These are phyloP conservation scores for Datisca glomerata DNA, from an alignment of 306 rosid genomes.

Conservation along the genomic window DNA sequence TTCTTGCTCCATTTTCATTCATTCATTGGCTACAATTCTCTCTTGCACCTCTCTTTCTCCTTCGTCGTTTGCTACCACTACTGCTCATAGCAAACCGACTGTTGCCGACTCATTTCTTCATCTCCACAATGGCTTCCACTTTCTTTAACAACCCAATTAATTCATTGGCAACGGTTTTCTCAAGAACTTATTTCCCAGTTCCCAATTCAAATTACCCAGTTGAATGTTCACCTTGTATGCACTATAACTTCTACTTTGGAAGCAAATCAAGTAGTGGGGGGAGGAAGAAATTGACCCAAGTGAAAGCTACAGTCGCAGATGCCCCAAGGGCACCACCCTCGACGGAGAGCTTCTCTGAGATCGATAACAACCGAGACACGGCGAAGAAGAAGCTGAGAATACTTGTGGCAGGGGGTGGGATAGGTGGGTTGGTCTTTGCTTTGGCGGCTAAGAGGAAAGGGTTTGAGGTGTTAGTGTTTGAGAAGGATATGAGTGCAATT, in stretches of 20 bases:
- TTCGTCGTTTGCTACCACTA: no score
- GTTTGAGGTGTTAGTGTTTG: slow-evolving; percentile 93
- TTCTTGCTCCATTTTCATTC: no score
- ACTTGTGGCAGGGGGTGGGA: slow-evolving; percentile 94
- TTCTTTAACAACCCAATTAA: slow-evolving; percentile 34
- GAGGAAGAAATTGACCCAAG: slow-evolving; percentile 21
- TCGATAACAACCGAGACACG: slow-evolving; percentile 5
- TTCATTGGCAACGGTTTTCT: slow-evolving; percentile 33
- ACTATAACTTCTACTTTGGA: slow-evolving; percentile 11
- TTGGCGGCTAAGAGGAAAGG: slow-evolving; percentile 89
- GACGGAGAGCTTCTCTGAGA: slow-evolving; percentile 14
- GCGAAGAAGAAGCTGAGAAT: slow-evolving; percentile 37
- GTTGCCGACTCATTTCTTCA: no score
- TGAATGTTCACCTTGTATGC: slow-evolving; percentile 22
- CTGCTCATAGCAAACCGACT: no score
- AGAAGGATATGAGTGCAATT: slow-evolving; percentile 86
- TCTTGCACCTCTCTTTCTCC: no score
- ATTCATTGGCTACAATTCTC: no score
- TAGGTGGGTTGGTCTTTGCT: slow-evolving; percentile 90
- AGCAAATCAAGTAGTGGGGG: slow-evolving; percentile 17
- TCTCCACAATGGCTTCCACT: slow-evolving; percentile 50
- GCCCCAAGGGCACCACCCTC: slow-evolving; percentile 9
- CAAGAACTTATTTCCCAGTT: slow-evolving; percentile 30
- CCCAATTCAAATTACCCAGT: slow-evolving; percentile 23
- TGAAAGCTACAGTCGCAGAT: slow-evolving; percentile 39